Evolutionary conservation across 768 basidiomycete genomes (phyloP).

Genomic region (Boletus insuetus): DNA sequence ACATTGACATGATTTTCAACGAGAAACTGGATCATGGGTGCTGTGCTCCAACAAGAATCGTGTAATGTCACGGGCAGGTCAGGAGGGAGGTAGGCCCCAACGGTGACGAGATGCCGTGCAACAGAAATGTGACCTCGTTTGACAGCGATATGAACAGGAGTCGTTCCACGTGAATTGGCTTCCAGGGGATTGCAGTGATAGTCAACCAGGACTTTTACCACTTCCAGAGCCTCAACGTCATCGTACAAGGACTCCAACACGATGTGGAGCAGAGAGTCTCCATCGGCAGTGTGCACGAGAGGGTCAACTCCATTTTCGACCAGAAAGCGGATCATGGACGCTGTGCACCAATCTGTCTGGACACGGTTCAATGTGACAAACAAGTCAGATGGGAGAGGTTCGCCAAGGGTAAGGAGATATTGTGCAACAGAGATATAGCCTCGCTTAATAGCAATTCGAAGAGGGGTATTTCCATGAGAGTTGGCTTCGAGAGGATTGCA

Average conservation of each 20-base stretch:
- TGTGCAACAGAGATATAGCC: background rate
- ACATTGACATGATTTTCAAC: background rate
- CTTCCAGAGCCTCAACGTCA: background rate
- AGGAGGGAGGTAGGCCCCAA: background rate
- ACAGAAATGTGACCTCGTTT: background rate
- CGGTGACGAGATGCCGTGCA: background rate
- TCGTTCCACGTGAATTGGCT: background rate
- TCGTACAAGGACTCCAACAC: background rate
- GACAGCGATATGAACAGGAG: background rate
- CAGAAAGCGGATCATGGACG: background rate
- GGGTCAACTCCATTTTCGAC: background rate
- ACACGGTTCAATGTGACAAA: background rate
- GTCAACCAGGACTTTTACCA: background rate
- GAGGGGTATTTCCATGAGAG: background rate
- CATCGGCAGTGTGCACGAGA: background rate
- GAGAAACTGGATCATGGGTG: background rate
- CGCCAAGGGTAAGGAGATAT: background rate
- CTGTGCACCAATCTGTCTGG: background rate
- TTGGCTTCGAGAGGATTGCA: background rate
- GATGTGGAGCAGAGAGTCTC: background rate
- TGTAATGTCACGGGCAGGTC: background rate
- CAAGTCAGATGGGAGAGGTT: background rate
- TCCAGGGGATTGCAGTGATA: background rate
- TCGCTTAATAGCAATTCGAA: background rate
- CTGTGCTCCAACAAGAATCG: accelerated